Base-by-base conservation (phyloP, 139 green algal species). In the Chlamydomonas schloesseri region DNA sequence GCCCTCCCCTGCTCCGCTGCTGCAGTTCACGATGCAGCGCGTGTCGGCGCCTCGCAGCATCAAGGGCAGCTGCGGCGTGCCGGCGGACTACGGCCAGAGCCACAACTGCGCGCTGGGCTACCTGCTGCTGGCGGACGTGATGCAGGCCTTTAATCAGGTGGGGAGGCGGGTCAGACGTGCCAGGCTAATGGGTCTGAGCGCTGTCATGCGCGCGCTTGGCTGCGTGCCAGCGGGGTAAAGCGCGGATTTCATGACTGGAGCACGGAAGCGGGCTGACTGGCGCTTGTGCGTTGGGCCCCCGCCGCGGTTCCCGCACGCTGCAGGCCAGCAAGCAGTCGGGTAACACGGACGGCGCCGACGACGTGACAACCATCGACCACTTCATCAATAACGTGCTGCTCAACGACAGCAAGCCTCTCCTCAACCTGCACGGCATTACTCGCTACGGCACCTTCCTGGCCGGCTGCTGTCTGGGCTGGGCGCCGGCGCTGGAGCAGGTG, bases 71-170 rank as follows among this genome's bases (percentile, higher is more conserved):
- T 85, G 79, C 79, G 79, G 79, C 13, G 79, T 85, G 67, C 79
- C 79, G 17, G 15, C 3, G 18, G 53, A 26, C 11, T 85, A 64
- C 67, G 50, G 79, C 24, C 79, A 85, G 64, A 85, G 65, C n/a
- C 65, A 65, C 67, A 85, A 85, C 79, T 85, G 79, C 79, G 79
- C 79, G 33, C 79, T 85, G 46, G 79, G 79, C 29, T 85, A 37
- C 67, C 79, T 85, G 65, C 3, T 85, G 67, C 47, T 69, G 21
- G 46, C 60, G 60, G 79, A 85, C 79, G 23, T 85, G 3, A 57
- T 53, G 24, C 31, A 60, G 76, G 76, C 76, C 0, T 73, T 83
- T 37, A n/a, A 46, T 34, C 53, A 82, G 74, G 74, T 82, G 57
- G 17, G 74, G 26, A 60, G 71, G 42, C 4, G 26, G 71, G 26